Percentiles rank a stretch among this genome's conserved stretches.
phyloP scores from a whole-genome alignment of 805 yeast species.

The Candida arabinofermentans region DNA sequence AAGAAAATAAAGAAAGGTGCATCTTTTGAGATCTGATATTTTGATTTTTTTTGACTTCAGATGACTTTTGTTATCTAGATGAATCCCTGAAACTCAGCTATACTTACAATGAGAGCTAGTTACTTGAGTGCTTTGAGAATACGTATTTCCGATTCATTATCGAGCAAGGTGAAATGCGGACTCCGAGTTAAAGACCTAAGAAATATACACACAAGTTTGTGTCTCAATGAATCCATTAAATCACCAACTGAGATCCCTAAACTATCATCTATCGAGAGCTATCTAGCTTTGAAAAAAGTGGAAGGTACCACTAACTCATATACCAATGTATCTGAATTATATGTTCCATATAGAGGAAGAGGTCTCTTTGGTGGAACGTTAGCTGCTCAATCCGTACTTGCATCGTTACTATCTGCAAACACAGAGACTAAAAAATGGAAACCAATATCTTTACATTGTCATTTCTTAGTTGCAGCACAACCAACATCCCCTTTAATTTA shows the following conservation, averaged over 20 bases:
- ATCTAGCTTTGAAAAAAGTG: constrained; percentile 20
- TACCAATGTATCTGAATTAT: constrained; percentile 23
- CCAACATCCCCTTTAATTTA: constrained; percentile 44
- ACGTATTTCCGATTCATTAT: too few species aligned
- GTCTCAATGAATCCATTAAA: background rate
- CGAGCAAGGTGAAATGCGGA: too few species aligned
- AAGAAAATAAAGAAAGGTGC: too few species aligned
- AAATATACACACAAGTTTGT: background rate
- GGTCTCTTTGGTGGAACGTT: constrained; percentile 72
- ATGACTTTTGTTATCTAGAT: too few species aligned
- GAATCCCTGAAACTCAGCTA: too few species aligned
- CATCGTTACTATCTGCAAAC: constrained; percentile 52
- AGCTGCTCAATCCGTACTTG: constrained; percentile 61
- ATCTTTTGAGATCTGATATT: too few species aligned
- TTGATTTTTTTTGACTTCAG: too few species aligned
- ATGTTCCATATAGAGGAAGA: constrained; percentile 49
- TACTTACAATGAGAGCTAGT: too few species aligned
- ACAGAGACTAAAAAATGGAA: constrained; percentile 31
- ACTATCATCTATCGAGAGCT: constrained; percentile 16
- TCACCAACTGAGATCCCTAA: background rate
- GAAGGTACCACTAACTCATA: constrained; percentile 16
- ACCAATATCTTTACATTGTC: constrained; percentile 62
- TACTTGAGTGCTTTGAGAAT: too few species aligned
- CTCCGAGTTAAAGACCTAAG: background rate
- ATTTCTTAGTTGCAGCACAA: constrained; percentile 55